phyloP scores from a whole-genome alignment of 2,329 filamentous ascomycete species.

The Xylaria sp. region DNA sequence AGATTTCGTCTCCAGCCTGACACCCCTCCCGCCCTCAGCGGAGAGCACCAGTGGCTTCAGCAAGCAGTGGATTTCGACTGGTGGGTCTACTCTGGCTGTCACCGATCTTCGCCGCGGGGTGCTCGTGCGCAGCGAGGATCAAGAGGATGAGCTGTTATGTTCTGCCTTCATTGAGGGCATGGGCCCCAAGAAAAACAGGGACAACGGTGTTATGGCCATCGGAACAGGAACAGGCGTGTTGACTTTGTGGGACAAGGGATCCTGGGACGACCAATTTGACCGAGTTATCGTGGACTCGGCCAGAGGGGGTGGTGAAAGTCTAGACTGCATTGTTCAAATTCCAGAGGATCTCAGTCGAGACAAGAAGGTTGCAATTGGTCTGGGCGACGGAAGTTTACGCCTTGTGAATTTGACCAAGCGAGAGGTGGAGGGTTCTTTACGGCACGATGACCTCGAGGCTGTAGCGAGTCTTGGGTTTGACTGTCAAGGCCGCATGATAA shows the following conservation, averaged over 20 bases:
- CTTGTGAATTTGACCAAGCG: conserved; percentile 80
- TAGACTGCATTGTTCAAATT: conserved; percentile 80
- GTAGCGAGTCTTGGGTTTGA: conserved; percentile 87
- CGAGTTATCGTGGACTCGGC: conserved; percentile 79
- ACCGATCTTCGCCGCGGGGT: conserved; percentile 90
- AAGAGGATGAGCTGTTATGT: conserved; percentile 92
- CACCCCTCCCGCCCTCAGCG: conserved; percentile 80
- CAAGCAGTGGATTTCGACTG: conserved; percentile 95
- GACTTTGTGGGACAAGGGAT: conserved; percentile 92
- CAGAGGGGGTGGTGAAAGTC: conserved; percentile 74
- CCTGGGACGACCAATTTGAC: conserved; percentile 96
- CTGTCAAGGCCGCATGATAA: conserved; percentile 85
- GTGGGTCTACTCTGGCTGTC: conserved; percentile 88
- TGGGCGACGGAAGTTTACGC: conserved; percentile 81
- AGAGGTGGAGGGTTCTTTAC: conserved; percentile 73
- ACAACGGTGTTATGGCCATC: conserved; percentile 80
- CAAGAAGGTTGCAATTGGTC: conserved; percentile 80
- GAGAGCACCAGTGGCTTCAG: conserved; percentile 87
- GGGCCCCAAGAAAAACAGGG: conserved; percentile 70
- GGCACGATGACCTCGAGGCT: conserved; percentile 88
- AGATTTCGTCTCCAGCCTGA: conserved; percentile 91
- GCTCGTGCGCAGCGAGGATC: conserved; percentile 88
- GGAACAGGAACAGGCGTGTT: conserved; percentile 81
- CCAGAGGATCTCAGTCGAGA: conserved; percentile 75
- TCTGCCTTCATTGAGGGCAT: conserved; percentile 81